Conservation (phyloP, 331 rosid species). For the Rosa hybrid region DNA sequence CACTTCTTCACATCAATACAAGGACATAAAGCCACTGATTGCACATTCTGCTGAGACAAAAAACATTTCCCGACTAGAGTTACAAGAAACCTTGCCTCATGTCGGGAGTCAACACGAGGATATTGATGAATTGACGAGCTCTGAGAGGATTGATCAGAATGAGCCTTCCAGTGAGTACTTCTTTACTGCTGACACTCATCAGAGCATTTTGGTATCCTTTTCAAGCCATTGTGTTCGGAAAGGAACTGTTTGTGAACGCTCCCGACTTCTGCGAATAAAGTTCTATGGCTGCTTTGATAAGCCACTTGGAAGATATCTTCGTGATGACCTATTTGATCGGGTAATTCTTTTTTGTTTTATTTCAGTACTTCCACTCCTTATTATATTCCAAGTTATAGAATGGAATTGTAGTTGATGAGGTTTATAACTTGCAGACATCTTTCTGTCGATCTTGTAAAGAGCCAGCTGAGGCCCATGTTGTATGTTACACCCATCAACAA, state of each 20-base stretch:
- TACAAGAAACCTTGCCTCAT: constrained; percentile 39
- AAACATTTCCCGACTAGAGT: constrained; percentile 47
- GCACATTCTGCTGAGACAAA: constrained; percentile 26
- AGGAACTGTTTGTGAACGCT: constrained; percentile 79
- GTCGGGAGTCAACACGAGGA: constrained; percentile 50
- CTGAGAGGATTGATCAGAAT: constrained; percentile 53
- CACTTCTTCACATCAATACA: constrained; percentile 31
- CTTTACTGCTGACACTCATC: constrained; percentile 81
- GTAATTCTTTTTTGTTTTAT: constrained; percentile 32
- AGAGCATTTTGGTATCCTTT: constrained; percentile 89
- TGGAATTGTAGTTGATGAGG: constrained; percentile 7
- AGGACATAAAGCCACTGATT: constrained; percentile 35
- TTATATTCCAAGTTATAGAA: background rate
- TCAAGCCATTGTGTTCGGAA: constrained; percentile 85
- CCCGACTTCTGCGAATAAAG: constrained; percentile 87
- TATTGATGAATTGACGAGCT: constrained; percentile 36
- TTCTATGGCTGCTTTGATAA: constrained; percentile 91
- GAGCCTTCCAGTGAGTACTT: constrained; percentile 76
- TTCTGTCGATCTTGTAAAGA: constrained; percentile 78
- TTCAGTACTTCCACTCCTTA: constrained; percentile 12
- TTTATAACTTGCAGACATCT: constrained; percentile 49
- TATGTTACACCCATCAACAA: constrained; percentile 85
- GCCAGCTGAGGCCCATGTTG: constrained; percentile 71
- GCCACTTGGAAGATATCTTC: constrained; percentile 94
- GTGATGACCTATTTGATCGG: constrained; percentile 80